Evolutionary conservation across 768 basidiomycete species (phyloP), one percentile per base, ranked within the genome.

Genomic region (Auricularia sp.): DNA sequence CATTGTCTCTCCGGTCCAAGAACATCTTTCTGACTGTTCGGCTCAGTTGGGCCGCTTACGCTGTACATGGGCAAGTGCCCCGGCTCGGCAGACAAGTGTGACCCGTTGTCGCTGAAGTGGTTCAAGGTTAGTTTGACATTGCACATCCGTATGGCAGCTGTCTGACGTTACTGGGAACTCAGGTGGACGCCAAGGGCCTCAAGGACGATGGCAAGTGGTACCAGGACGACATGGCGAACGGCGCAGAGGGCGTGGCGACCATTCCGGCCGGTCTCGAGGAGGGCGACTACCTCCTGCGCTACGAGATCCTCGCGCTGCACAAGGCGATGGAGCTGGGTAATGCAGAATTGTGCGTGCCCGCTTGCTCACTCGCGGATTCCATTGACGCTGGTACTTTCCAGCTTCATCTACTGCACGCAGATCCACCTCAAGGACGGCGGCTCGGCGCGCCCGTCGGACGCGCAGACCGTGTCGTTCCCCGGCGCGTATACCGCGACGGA

Each of bases 331-430:
- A 29, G 11, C 8, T 8, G 24, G 56, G 56, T 1, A 8, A 8
- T 24, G 56, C 56, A 0, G 56, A 59, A 24, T 59, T 59, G 56
- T 59, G 4, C 18, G 56, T 59, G 4, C 14, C 13, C 39, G 11
- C 11, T 51, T 1, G 11, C 11, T 21, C 47, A 13, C 47, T 51
- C 21, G 29, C 44, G 44, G 44, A 10, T 10, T 45, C 44, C 18
- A 51, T 21, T 29, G 14, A 33, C 29, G 29, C 6, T 21, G 6
- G 18, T 51, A 3, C 14, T 51, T 18, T 21, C 0, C 47, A 59
- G 79, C 66, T 81, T 81, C 72, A 79, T 79, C 73, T 79, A 76
- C 63, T 83, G 82, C 73, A 78, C 73, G 68, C 81, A 82, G 68
- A 72, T 82, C 65, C 74, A 75, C 47, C 77, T 83, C 63, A 79